Conservation (phyloP, 2,329 filamentous ascomycete genomes). For the Chaetomiaceae sp. region DNA sequence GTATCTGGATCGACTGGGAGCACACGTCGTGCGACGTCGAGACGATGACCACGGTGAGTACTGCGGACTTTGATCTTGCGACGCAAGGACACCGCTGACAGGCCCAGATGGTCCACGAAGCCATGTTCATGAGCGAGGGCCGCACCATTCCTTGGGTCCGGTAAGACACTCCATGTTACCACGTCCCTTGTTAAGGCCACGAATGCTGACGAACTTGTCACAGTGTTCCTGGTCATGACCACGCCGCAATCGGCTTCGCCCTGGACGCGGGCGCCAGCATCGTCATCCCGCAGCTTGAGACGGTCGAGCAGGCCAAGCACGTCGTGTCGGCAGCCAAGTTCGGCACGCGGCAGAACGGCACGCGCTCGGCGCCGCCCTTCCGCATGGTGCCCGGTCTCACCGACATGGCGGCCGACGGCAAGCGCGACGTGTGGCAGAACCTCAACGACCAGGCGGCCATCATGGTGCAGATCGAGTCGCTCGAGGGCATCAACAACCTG, state of each 20-base stretch:
- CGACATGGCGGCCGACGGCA: slow-evolving; percentile 33
- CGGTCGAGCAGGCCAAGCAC: slow-evolving; percentile 42
- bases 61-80: no score
- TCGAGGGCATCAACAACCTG: slow-evolving; percentile 43
- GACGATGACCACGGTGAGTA: slow-evolving; percentile 42
- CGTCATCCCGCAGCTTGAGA: slow-evolving; percentile 45
- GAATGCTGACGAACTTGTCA: neutral
- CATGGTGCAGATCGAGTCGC: slow-evolving; percentile 45
- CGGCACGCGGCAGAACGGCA: slow-evolving; percentile 34
- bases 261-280: slow-evolving; percentile 47
- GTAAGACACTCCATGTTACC: slow-evolving; percentile 22
- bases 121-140: slow-evolving; percentile 44
- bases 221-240: slow-evolving; percentile 41
- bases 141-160: slow-evolving; percentile 43
- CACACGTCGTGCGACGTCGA: slow-evolving; percentile 43
- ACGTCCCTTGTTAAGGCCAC: no score
- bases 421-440: slow-evolving; percentile 35
- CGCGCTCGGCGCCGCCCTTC: slow-evolving; percentile 43
- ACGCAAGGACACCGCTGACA: neutral
- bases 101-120: slow-evolving; percentile 41
- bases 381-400: slow-evolving; percentile 39
- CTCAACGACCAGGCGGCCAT: slow-evolving; percentile 45
- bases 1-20: slow-evolving; percentile 46
- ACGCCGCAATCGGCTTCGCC: slow-evolving; percentile 43
- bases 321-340: slow-evolving; percentile 42